Base-by-base conservation (phyloP, 2,329 filamentous ascomycete genomes). In the Phyllosticta ampelicida region DNA sequence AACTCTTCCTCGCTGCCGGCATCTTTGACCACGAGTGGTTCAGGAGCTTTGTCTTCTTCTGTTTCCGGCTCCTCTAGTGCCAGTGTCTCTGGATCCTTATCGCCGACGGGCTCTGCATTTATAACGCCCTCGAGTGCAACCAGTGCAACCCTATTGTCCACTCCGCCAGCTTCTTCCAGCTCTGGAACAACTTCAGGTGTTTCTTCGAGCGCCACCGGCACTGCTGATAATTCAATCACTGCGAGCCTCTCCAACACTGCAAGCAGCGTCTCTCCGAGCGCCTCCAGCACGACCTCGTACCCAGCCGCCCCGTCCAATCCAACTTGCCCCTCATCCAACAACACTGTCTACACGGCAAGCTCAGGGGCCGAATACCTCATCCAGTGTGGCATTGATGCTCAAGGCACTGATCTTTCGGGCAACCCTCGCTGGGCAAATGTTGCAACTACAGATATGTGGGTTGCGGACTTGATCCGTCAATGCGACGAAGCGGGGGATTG, bases 401-500 rank as follows among this genome's bases (percentile, higher is more conserved):
- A 57, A 51, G 55, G 55, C 11, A 13, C 18, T 3, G 28, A 57
- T 20, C 48, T 57, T 30, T n/a, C 21, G 6, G 51, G 30, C 50
- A 57, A 57, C 30, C 55, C 51, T 10, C 51, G 36, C 30, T 57
- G 36, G 20, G 55, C 55, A 2, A 44, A 44, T 13, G 30, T 44
- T 13, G 10, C 30, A 44, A 44, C 30, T 5, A 2, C 30, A 16
- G 30, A 44, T 13, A 44, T 44, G 30, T 44, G 30, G 30, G 30
- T 44, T 5, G 30, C 30, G 2, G 30, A 44, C n/a, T 44, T 44
- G 30, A 5, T 44, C 30, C 4, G 16, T 13, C 30, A 53, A 44
- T 57, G 55, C 50, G 50, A 48, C 30, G 9, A 13, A 13, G 53
- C 50, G 8, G 2, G n/a, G 11, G 36, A 26, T 13, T 53, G 50